Conservation (phyloP, 805 yeast genomes). For the Barnettozyma californica region DNA sequence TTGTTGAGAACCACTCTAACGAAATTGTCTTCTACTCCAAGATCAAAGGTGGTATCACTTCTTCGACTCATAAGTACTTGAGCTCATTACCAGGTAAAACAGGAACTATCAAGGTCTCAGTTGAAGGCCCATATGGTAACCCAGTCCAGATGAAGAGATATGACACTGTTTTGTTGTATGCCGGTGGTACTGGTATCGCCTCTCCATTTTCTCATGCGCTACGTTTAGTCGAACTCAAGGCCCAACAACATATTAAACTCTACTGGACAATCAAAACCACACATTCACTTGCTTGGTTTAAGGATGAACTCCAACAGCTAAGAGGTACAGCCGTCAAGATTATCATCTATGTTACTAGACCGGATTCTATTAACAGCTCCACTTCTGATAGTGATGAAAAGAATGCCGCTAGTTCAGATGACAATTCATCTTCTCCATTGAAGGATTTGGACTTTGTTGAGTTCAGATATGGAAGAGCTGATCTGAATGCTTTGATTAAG, state of each 20-base stretch:
- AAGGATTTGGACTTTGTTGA: slow-evolving; percentile 26
- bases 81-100: slow-evolving; percentile 23
- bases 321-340: slow-evolving; percentile 11
- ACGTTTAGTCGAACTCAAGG: slow-evolving; percentile 19
- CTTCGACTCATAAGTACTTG: slow-evolving; percentile 25
- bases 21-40: slow-evolving; percentile 41
- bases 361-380: slow-evolving; percentile 8
- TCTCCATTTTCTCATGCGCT: slow-evolving; percentile 40
- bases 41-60: slow-evolving; percentile 50
- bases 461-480: slow-evolving; percentile 43
- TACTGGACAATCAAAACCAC: slow-evolving; percentile 62
- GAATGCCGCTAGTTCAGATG: not conserved
- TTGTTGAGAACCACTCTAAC: slow-evolving; percentile 36
- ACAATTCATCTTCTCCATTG: not conserved
- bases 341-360: slow-evolving; percentile 20
- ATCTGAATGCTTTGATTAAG: slow-evolving; percentile 31
- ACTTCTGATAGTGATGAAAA: slow-evolving; percentile 3
- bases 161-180: slow-evolving; percentile 36
- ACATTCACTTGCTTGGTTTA: slow-evolving; percentile 47
- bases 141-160: slow-evolving; percentile 31
- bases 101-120: slow-evolving; percentile 29
- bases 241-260: slow-evolving; percentile 36
- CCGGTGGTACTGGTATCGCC: slow-evolving; percentile 51
- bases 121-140: slow-evolving; percentile 67
- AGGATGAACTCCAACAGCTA: slow-evolving; percentile 36